These are phyloP conservation scores for Cladophialophora psammophila DNA, from an alignment of 2,329 filamentous ascomycete genomes.

Conservation along the genomic window DNA sequence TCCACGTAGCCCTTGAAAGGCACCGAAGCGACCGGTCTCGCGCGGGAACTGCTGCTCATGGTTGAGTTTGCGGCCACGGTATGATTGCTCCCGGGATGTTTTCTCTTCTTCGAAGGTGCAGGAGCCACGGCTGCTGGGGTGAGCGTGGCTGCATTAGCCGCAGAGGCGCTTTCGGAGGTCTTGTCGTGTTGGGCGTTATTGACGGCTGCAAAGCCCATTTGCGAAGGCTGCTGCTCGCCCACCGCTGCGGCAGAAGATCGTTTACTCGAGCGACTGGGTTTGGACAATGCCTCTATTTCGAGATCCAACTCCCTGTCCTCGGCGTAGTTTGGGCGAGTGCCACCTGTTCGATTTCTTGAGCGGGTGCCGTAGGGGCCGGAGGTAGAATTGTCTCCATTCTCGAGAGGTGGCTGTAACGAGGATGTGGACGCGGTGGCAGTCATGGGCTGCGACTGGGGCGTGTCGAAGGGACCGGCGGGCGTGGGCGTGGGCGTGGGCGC, in stretches of 20 bases:
- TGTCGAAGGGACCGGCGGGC: constrained; percentile 45
- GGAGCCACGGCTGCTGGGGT: constrained; percentile 50
- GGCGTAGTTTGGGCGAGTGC: constrained; percentile 88
- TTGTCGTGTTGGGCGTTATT: constrained; percentile 21
- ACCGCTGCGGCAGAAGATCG: constrained; percentile 29
- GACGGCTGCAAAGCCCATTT: constrained; percentile 29
- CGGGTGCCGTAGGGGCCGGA: constrained; percentile 87
- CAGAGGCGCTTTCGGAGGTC: constrained; percentile 11
- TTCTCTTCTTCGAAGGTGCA: constrained; percentile 79
- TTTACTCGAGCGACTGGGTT: constrained; percentile 44
- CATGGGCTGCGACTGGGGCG: constrained; percentile 52
- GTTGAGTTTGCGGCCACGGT: constrained; percentile 45
- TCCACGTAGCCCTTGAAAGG: constrained; percentile 53
- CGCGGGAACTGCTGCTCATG: constrained; percentile 47
- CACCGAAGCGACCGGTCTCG: constrained; percentile 43
- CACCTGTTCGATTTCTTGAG: constrained; percentile 84
- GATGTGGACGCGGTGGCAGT: constrained; percentile 52
- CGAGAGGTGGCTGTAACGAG: constrained; percentile 48
- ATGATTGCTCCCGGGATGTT: constrained; percentile 65
- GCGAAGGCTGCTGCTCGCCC: constrained; percentile 20
- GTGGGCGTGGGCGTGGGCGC: constrained; percentile 32
- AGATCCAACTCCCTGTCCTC: constrained; percentile 91
- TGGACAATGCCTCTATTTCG: constrained; percentile 72
- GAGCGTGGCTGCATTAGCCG: constrained; percentile 55
- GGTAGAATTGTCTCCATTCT: constrained; percentile 54